Evolutionary conservation across 2,329 filamentous ascomycete species (phyloP).

Genomic region (Phialemoniopsis sp.): DNA sequence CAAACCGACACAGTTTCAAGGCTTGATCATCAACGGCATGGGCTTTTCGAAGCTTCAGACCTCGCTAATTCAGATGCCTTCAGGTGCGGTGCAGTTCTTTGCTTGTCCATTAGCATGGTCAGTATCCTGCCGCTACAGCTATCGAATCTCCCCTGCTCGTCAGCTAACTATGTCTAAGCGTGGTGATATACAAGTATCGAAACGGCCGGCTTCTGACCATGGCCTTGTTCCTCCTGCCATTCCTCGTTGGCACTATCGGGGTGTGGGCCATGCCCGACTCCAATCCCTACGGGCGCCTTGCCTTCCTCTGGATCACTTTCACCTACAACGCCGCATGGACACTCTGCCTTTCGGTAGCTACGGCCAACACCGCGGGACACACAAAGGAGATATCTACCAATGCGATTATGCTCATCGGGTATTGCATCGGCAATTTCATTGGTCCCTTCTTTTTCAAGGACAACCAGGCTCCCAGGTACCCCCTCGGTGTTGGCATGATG

Average conservation of each 20-base stretch:
- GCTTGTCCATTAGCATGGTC: too few relatives aligned
- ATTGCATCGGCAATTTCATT: conserved; percentile 57
- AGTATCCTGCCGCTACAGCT: too few relatives aligned
- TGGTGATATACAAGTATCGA: too few relatives aligned
- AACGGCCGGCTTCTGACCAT: conserved; percentile 12
- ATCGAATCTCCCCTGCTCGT: too few relatives aligned
- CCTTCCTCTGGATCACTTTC: conserved; percentile 20
- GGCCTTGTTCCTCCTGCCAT: conserved; percentile 8
- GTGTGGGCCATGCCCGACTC: conserved; percentile 10
- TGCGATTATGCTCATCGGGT: conserved; percentile 55
- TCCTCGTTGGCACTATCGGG: conserved; percentile 9
- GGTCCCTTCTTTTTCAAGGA: conserved; percentile 60
- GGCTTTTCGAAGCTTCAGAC: conserved; percentile 55
- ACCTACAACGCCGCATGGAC: conserved; percentile 21
- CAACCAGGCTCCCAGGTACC: too few relatives aligned
- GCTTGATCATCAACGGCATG: conserved; percentile 55
- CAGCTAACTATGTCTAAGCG: too few relatives aligned
- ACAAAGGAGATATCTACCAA: conserved; percentile 48
- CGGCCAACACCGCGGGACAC: neutral
- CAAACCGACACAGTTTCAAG: too few relatives aligned
- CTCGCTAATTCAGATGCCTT: conserved; percentile 63
- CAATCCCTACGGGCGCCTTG: conserved; percentile 13
- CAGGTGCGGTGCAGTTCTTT: conserved; percentile 58
- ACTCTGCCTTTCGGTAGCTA: conserved; percentile 17
- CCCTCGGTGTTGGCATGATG: too few relatives aligned